A percentile compares a stretch with the other conserved stretches of the same genome.
Conservation (phyloP, 441 rosid species). For the Geranium incanum region DNA sequence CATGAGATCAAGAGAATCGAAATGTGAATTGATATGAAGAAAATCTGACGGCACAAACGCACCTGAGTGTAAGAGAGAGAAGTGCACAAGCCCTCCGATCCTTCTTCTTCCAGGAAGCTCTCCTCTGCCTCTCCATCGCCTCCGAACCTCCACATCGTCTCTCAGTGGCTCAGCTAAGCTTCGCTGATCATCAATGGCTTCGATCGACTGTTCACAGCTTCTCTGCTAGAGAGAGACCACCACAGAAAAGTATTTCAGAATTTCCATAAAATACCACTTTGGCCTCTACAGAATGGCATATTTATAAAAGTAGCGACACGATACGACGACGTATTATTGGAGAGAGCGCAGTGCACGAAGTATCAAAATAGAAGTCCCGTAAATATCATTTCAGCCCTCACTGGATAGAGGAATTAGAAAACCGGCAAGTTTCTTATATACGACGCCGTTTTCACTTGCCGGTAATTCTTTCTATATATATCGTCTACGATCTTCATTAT, state of each 20-base stretch:
- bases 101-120: constrained; percentile 40
- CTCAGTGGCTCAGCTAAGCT: constrained; percentile 4
- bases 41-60: neutral
- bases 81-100: constrained; percentile 48
- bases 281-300: neutral
- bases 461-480: neutral
- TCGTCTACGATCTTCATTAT: neutral
- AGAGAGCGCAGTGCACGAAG: too few species aligned
- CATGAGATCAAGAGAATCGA: neutral
- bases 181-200: constrained; percentile 9
- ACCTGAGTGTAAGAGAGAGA: constrained; percentile 68
- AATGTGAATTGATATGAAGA: neutral
- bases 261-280: neutral
- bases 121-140: constrained; percentile 41
- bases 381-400: neutral
- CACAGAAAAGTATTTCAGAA: neutral
- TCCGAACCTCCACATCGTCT: constrained; percentile 47
- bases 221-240: neutral
- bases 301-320: too few species aligned
- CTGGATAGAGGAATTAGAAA: neutral
- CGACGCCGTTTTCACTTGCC: neutral
- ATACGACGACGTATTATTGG: too few species aligned
- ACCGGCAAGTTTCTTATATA: neutral
- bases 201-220: constrained; percentile 5
- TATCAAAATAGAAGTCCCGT: neutral